Evolutionary conservation across 768 basidiomycete genomes (phyloP).

Genomic region (Termitomyces sp.): DNA sequence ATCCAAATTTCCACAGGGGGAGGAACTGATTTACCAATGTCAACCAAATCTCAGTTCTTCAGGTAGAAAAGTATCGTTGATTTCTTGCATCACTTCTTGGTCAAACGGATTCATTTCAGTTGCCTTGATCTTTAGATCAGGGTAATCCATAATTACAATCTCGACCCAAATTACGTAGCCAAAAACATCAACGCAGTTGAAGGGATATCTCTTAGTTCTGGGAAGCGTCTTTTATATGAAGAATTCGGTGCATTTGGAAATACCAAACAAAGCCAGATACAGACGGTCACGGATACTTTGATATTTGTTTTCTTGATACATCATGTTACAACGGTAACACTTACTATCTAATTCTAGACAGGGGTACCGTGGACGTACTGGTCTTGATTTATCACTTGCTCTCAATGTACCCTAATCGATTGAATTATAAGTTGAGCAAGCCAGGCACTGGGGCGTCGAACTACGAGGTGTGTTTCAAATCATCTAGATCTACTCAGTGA

Average conservation of each 20-base stretch:
- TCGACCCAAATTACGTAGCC: constrained; percentile 37
- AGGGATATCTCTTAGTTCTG: constrained; percentile 27
- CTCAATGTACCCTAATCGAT: background rate
- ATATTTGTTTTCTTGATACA: constrained; percentile 18
- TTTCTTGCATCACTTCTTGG: background rate
- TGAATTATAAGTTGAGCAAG: constrained; percentile 3
- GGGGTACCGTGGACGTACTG: constrained; percentile 23
- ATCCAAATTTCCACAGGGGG: constrained; percentile 22
- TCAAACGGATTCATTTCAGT: constrained; percentile 1
- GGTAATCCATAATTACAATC: constrained; percentile 29
- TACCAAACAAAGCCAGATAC: constrained; percentile 31
- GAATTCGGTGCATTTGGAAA: constrained; percentile 30
- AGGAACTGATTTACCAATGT: constrained; percentile 20
- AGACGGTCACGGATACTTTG: constrained; percentile 29
- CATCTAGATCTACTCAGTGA: background rate
- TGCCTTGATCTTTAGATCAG: constrained; percentile 18
- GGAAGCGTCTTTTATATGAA: constrained; percentile 31
- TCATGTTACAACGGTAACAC: background rate
- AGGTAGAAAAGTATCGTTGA: constrained; percentile 6
- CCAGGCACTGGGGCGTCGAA: constrained; percentile 17
- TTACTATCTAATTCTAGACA: constrained; percentile 5
- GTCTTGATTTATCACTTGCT: background rate
- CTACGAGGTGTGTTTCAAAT: constrained; percentile 13
- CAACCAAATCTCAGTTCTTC: constrained; percentile 19
- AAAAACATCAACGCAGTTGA: constrained; percentile 32